Evolutionary conservation across 2,329 filamentous ascomycete species (phyloP).

Genomic region (Cladorrhinum sp.): DNA sequence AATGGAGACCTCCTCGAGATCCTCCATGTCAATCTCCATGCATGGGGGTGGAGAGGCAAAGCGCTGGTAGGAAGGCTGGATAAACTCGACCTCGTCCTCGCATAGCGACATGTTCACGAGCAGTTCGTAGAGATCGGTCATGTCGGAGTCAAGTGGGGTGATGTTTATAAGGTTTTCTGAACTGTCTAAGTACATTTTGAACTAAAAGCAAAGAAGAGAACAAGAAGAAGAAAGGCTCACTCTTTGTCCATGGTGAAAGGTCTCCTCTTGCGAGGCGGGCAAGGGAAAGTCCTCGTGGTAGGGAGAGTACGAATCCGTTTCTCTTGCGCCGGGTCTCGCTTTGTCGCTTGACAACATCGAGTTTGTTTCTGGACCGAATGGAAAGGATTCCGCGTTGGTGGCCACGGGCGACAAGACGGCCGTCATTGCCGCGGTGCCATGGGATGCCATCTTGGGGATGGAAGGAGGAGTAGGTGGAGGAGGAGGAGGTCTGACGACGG

Average conservation of each 20-base stretch:
- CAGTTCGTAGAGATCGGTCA: constrained; percentile 22
- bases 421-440: constrained; percentile 16
- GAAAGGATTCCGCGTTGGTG: constrained; percentile 8
- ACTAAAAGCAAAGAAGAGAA: background rate
- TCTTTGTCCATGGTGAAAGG: constrained; percentile 3
- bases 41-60: constrained; percentile 21
- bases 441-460: background rate
- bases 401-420: constrained; percentile 5
- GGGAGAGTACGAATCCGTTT: constrained; percentile 7
- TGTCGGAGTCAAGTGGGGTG: constrained; percentile 10
- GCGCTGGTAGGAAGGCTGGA: constrained; percentile 16
- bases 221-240: constrained; percentile 7
- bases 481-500: background rate
- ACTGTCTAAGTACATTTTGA: constrained; percentile 1
- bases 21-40: constrained; percentile 8
- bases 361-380: constrained; percentile 10
- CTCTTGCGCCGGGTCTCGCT: constrained; percentile 6
- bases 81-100: constrained; percentile 14
- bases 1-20: background rate
- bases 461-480: background rate
- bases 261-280: constrained; percentile 8
- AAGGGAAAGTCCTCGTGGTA: constrained; percentile 9
- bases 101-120: constrained; percentile 24
- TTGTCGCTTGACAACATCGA: constrained; percentile 14
- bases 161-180: constrained; percentile 9